A percentile compares a stretch with the other conserved stretches of the same genome.
Evolutionary conservation across 306 rosid genomes (phyloP).

Genomic region (Mimosa pudica): DNA sequence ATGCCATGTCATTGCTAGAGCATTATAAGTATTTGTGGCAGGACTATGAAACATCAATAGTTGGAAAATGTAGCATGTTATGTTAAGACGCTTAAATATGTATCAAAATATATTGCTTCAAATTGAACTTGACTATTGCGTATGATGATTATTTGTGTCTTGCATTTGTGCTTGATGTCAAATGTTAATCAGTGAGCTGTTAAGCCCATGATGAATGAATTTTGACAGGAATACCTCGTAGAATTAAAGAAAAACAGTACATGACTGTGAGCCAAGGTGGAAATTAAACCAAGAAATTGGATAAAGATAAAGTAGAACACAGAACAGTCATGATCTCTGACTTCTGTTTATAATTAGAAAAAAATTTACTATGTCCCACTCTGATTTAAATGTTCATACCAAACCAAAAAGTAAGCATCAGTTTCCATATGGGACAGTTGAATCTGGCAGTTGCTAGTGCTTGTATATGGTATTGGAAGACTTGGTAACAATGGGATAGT

Average conservation of each 20-base stretch:
- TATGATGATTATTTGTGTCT: not conserved
- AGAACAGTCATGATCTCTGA: not conserved
- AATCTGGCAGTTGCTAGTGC: conserved; percentile 30
- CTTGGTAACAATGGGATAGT: not conserved
- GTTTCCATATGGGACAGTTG: conserved; percentile 19
- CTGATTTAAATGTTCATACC: conserved; percentile 31
- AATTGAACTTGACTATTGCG: not conserved
- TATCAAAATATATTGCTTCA: not conserved
- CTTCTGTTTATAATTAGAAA: not conserved
- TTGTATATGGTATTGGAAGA: not conserved
- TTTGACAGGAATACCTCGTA: not conserved
- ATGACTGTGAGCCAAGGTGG: not conserved
- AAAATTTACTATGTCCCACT: conserved; percentile 1
- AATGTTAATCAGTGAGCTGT: not conserved
- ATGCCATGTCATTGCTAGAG: not conserved
- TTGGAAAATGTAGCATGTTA: not conserved
- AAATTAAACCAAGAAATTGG: not conserved
- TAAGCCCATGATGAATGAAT: not conserved
- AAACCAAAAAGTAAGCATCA: conserved; percentile 30
- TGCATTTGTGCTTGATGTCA: not conserved
- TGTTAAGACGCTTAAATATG: not conserved
- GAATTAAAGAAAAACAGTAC: not conserved
- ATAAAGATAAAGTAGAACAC: not conserved
- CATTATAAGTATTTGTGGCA: not conserved
- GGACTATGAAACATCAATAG: not conserved